phyloP scores from a whole-genome alignment of 345 rosid species.

The Nephelium lappaceum region DNA sequence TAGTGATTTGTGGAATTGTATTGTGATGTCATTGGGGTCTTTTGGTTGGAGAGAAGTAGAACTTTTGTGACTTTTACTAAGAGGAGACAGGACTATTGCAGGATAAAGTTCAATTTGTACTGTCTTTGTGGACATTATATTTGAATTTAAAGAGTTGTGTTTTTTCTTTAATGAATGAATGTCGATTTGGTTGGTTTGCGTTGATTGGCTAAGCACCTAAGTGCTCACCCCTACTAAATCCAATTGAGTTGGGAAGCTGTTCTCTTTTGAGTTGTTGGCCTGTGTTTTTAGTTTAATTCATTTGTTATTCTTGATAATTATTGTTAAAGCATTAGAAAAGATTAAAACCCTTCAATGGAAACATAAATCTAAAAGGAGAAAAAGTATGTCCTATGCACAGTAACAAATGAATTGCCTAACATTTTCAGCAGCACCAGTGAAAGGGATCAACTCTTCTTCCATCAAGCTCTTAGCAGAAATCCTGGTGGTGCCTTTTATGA shows the following conservation, averaged over 20 bases:
- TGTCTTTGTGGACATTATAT: too few relatives aligned
- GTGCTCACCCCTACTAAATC: too few relatives aligned
- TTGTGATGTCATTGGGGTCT: neutral
- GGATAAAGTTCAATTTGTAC: too few relatives aligned
- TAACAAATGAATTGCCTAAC: neutral
- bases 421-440: neutral
- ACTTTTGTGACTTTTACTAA: too few relatives aligned
- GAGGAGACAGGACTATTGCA: too few relatives aligned
- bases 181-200: too few relatives aligned
- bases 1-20: neutral
- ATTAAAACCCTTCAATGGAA: neutral
- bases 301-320: neutral
- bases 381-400: neutral
- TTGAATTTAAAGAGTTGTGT: too few relatives aligned
- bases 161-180: too few relatives aligned
- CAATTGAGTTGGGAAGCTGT: neutral
- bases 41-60: neutral
- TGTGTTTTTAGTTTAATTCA: neutral
- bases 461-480: neutral
- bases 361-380: neutral
- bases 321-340: neutral
- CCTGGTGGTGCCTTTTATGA: neutral
- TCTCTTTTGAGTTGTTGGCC: neutral
- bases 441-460: neutral
- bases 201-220: too few relatives aligned